A percentile compares a stretch with the other conserved stretches of the same genome.
phyloP scores from a whole-genome alignment of 495 filamentous ascomycete species.

The Penicillium paxilli region DNA sequence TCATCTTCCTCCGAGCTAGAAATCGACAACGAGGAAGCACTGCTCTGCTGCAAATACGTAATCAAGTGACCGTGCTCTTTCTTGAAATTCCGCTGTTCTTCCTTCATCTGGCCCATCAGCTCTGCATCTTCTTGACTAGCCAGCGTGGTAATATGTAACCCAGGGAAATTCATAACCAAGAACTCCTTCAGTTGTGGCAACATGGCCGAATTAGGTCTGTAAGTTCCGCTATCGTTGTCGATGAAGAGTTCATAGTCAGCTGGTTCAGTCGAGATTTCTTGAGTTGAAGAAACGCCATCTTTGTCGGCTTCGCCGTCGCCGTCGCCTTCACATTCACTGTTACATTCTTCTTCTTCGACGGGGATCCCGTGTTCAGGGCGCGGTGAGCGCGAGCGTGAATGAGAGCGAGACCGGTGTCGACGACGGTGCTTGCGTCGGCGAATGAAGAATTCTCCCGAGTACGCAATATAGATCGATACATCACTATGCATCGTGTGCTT shows the following conservation, averaged over 20 bases:
- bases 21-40: slow-evolving; percentile 54
- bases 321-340: too few species aligned
- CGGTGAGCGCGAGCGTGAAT: slow-evolving; percentile 2
- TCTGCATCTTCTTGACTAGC: slow-evolving; percentile 67
- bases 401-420: slow-evolving; percentile 22
- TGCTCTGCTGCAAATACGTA: slow-evolving; percentile 64
- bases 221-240: slow-evolving; percentile 94
- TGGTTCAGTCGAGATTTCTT: slow-evolving; percentile 53
- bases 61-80: slow-evolving; percentile 63
- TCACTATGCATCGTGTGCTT: slow-evolving; percentile 97
- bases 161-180: slow-evolving; percentile 68
- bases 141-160: slow-evolving; percentile 66
- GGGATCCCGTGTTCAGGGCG: not conserved
- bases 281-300: slow-evolving; percentile 34
- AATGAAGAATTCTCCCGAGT: slow-evolving; percentile 90
- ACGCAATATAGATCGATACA: slow-evolving; percentile 86
- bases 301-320: slow-evolving; percentile 41
- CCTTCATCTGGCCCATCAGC: slow-evolving; percentile 59
- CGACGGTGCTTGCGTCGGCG: slow-evolving; percentile 57
- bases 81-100: slow-evolving; percentile 60
- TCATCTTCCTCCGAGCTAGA: slow-evolving; percentile 77
- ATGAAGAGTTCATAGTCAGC: slow-evolving; percentile 82
- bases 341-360: not conserved
- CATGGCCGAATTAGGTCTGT: slow-evolving; percentile 75
- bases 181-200: slow-evolving; percentile 71